A percentile compares a stretch with the other conserved stretches of the same genome.
phyloP scores from a whole-genome alignment of 1,139 yeast species.

The Scheffersomyces stambukii region DNA sequence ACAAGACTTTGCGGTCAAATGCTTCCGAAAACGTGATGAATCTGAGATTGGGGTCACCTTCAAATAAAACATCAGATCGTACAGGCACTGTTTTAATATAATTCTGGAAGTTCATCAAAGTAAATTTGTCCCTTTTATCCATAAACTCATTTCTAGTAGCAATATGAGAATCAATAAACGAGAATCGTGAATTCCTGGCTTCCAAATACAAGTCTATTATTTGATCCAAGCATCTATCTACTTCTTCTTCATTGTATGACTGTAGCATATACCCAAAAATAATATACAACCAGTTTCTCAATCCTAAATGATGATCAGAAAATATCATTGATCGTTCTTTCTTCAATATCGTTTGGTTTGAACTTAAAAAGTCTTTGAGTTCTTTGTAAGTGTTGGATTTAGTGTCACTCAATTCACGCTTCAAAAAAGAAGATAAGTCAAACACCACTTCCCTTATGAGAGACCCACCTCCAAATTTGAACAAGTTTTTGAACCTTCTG shows the following conservation, averaged over 20 bases:
- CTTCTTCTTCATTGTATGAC: constrained; percentile 18
- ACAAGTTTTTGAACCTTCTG: constrained; percentile 27
- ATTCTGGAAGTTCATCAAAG: constrained; percentile 13
- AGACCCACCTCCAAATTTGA: constrained; percentile 34
- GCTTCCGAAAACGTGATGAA: constrained; percentile 24
- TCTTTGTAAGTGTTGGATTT: constrained; percentile 16
- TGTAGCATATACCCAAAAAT: constrained; percentile 34
- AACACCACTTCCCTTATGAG: constrained; percentile 31
- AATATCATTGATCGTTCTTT: constrained; percentile 8
- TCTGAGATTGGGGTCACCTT: constrained; percentile 1
- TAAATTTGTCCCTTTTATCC: constrained; percentile 10
- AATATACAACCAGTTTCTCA: constrained; percentile 31
- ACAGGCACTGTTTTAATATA: constrained; percentile 20
- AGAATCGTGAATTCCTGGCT: constrained; percentile 11
- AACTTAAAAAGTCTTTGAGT: constrained; percentile 21
- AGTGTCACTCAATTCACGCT: constrained; percentile 21
- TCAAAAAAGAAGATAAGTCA: constrained; percentile 35
- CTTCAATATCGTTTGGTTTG: constrained; percentile 12
- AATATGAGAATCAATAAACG: constrained; percentile 4
- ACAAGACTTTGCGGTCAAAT: constrained; percentile 18
- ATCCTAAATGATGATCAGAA: constrained; percentile 14
- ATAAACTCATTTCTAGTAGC: too few species aligned
- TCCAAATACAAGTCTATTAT: constrained; percentile 29
- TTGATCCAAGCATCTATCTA: constrained; percentile 27
- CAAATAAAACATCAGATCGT: constrained; percentile 9